Evolutionary conservation across 2,329 filamentous ascomycete species (phyloP), one percentile per base, ranked within the genome.

Genomic region (Cryphonectria japonica): DNA sequence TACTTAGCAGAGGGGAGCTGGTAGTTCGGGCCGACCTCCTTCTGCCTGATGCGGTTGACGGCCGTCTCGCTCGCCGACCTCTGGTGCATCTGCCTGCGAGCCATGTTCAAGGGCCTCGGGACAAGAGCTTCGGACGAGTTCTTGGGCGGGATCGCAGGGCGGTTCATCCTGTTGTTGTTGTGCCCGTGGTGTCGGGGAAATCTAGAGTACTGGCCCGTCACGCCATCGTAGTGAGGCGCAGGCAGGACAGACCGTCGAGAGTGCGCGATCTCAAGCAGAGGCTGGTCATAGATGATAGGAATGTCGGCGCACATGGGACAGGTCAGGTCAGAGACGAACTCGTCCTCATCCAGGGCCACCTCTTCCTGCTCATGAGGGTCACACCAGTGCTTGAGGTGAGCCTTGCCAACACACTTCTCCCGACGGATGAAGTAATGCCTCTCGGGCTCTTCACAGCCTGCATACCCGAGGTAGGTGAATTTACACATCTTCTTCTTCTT

Each of bases 381-480:
- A 41, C 71, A 73, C 71, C 71, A 73, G 22, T 73, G 70, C 64
- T 73, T 73, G 46, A 73, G 64, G 68, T 73, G 64, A 60, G 71
- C 71, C 43, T 71, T 73, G 62, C 66, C 59, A 32, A 52, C 54
- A 26, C 71, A 73, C 52, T 73, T 73, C 66, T 71, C 71, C 61
- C 71, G 71, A 34, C 71, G 71, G 69, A 73, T 71, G 66, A 73
- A 67, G 46, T 73, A 73, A 60, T 73, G 71, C 62, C 71, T 71
- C 34, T 73, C 71, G 26, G 71, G 71, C 69, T 73, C 71, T 57
- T 73, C 71, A 34, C 71, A 73, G 57, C 66, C 66, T 34, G 57
- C 67, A 65, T 73, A 73, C 22, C 71, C 71, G 57, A 73, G 69
- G 63, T 73, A 73, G 71, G 71, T 73, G 67, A 73, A 73, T 57